Evolutionary conservation across 805 yeast species (phyloP).

Genomic region (Dipodascus albidus): DNA sequence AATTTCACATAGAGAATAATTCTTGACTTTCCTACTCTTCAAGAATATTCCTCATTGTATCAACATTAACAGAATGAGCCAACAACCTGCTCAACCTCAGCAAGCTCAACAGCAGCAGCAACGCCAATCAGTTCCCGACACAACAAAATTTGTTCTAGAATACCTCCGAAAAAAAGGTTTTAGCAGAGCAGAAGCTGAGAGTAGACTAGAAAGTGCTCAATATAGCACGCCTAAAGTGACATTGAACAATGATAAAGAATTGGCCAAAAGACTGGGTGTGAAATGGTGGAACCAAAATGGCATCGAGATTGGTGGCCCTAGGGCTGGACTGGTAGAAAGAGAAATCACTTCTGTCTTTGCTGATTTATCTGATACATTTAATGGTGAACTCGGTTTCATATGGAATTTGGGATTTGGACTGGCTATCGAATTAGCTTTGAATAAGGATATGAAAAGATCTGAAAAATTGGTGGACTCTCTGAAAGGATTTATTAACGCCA

Average conservation of each 20-base stretch:
- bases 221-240: constrained; percentile 17
- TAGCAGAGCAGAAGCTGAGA: constrained; percentile 86
- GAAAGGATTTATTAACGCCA: neutral
- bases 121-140: constrained; percentile 56
- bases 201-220: constrained; percentile 58
- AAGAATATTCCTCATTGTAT: too few species aligned
- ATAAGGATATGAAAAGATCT: neutral
- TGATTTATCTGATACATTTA: neutral
- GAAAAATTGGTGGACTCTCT: neutral
- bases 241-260: neutral
- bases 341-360: neutral
- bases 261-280: neutral
- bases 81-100: neutral
- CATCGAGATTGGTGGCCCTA: neutral
- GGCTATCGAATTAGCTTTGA: neutral
- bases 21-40: too few species aligned
- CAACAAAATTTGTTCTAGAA: constrained; percentile 85
- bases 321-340: neutral
- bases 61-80: too few species aligned
- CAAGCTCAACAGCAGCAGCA: constrained; percentile 18
- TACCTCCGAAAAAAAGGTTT: constrained; percentile 90
- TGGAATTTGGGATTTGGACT: neutral
- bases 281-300: neutral
- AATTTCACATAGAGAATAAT: too few species aligned
- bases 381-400: neutral